phyloP scores from a whole-genome alignment of 352 stramenopile species.

The Pythium pectinolyticum region DNA sequence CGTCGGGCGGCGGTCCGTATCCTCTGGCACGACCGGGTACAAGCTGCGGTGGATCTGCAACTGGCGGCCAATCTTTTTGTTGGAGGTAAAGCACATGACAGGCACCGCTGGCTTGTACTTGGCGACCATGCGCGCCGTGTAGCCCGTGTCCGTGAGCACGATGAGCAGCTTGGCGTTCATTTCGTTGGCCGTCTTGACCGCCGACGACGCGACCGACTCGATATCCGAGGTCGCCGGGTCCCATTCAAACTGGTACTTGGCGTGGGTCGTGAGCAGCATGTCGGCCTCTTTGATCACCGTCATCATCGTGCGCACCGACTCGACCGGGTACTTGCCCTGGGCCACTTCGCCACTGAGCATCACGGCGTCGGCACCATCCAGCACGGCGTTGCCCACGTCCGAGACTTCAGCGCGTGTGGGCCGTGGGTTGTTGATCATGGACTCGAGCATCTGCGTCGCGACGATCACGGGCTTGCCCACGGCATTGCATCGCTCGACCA shows the following conservation, averaged over 20 bases:
- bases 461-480: slow-evolving; percentile 87
- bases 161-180: slow-evolving; percentile 86
- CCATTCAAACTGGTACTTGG: slow-evolving; percentile 67
- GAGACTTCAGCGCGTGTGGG: slow-evolving; percentile 85
- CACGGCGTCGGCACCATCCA: slow-evolving; percentile 85
- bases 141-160: slow-evolving; percentile 79
- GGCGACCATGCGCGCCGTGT: slow-evolving; percentile 80
- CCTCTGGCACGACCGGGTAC: slow-evolving; percentile 67
- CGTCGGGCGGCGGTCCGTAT: slow-evolving; percentile 57
- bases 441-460: slow-evolving; percentile 90
- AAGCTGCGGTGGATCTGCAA: slow-evolving; percentile 89
- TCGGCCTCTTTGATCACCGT: slow-evolving; percentile 91
- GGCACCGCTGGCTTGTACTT: slow-evolving; percentile 92
- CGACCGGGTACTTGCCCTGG: slow-evolving; percentile 87
- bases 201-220: slow-evolving; percentile 82
- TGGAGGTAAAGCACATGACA: slow-evolving; percentile 89
- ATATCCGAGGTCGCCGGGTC: slow-evolving; percentile 65
- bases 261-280: slow-evolving; percentile 51
- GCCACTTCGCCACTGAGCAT: slow-evolving; percentile 88
- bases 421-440: slow-evolving; percentile 86
- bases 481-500: slow-evolving; percentile 84
- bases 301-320: slow-evolving; percentile 92
- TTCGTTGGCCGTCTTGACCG: slow-evolving; percentile 83
- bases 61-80: slow-evolving; percentile 88
- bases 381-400: slow-evolving; percentile 87